These are phyloP conservation scores for Leonotis leonurus DNA, from an alignment of 257 asterid genomes.

Conservation along the genomic window DNA sequence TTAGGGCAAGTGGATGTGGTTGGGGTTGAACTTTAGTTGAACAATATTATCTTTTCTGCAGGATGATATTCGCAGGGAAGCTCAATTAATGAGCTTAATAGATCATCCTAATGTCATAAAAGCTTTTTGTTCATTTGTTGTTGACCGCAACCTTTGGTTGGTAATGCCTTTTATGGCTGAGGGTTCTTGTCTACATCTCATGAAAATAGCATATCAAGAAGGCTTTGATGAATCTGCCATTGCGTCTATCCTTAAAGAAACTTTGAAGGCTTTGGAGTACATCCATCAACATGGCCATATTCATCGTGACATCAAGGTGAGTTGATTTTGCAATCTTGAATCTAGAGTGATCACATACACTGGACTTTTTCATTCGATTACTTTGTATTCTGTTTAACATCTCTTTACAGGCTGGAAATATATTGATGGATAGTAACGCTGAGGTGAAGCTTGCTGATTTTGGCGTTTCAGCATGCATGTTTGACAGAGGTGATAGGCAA, in stretches of 20 bases:
- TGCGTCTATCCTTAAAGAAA: slow-evolving; percentile 82
- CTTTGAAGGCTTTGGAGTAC: slow-evolving; percentile 92
- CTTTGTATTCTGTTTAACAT: slow-evolving; percentile 8
- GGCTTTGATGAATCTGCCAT: slow-evolving; percentile 96
- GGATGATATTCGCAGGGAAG: slow-evolving; percentile 98
- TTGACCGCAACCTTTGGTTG: slow-evolving; percentile 93
- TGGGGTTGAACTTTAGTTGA: slow-evolving; percentile 2
- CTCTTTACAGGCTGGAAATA: slow-evolving; percentile 82
- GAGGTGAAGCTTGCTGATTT: slow-evolving; percentile 95
- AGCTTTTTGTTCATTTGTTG: slow-evolving; percentile 93
- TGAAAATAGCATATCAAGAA: slow-evolving; percentile 92
- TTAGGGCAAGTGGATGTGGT: too few relatives aligned
- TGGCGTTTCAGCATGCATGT: slow-evolving; percentile 97
- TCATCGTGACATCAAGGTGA: slow-evolving; percentile 96
- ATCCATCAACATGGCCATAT: slow-evolving; percentile 94
- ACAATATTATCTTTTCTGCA: slow-evolving; percentile 25
- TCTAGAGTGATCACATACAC: background rate
- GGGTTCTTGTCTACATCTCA: slow-evolving; percentile 97
- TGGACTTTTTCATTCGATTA: slow-evolving; percentile 10
- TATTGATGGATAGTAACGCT: slow-evolving; percentile 78
- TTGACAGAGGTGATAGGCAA: slow-evolving; percentile 96
- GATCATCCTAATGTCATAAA: slow-evolving; percentile 89
- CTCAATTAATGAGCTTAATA: slow-evolving; percentile 92
- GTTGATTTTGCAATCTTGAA: slow-evolving; percentile 10
- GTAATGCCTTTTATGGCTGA: slow-evolving; percentile 97